Evolutionary conservation across 2,329 filamentous ascomycete species (phyloP).

Genomic region (Coleophoma eucalyptorum): DNA sequence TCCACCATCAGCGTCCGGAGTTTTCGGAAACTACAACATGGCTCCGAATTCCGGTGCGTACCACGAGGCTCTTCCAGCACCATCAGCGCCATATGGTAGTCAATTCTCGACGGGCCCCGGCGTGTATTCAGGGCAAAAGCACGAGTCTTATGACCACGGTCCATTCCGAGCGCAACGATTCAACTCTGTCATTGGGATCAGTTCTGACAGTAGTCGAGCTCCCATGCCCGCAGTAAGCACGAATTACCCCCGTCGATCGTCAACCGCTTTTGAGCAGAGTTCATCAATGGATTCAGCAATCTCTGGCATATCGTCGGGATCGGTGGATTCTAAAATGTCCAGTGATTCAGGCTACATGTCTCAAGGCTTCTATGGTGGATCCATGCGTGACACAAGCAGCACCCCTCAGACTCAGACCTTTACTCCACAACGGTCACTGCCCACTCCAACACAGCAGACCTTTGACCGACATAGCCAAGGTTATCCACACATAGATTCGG

Average conservation of each 20-base stretch:
- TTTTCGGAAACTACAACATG: constrained; percentile 18
- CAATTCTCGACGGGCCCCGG: constrained; percentile 16
- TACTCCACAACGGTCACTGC: constrained; percentile 17
- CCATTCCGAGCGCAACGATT: constrained; percentile 19
- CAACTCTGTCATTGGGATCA: constrained; percentile 18
- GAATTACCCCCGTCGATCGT: constrained; percentile 19
- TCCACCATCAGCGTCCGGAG: constrained; percentile 2
- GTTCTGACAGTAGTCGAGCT: constrained; percentile 10
- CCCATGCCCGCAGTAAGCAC: constrained; percentile 15
- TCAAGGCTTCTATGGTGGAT: constrained; percentile 15
- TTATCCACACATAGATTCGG: constrained; percentile 12
- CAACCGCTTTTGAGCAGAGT: constrained; percentile 13
- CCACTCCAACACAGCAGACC: constrained; percentile 16
- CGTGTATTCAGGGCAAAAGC: constrained; percentile 18
- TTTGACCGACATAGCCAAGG: constrained; percentile 14
- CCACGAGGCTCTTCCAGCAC: constrained; percentile 10
- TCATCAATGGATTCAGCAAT: constrained; percentile 18
- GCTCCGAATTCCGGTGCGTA: constrained; percentile 12
- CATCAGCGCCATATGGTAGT: constrained; percentile 11
- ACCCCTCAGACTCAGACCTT: constrained; percentile 15
- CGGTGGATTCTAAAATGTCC: constrained; percentile 20
- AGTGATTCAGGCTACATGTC: constrained; percentile 22
- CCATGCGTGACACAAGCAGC: constrained; percentile 12
- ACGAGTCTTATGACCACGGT: constrained; percentile 17
- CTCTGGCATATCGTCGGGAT: constrained; percentile 17